Evolutionary conservation across 2,329 filamentous ascomycete genomes (phyloP).

Genomic region (Biscogniauxia mediterranea): DNA sequence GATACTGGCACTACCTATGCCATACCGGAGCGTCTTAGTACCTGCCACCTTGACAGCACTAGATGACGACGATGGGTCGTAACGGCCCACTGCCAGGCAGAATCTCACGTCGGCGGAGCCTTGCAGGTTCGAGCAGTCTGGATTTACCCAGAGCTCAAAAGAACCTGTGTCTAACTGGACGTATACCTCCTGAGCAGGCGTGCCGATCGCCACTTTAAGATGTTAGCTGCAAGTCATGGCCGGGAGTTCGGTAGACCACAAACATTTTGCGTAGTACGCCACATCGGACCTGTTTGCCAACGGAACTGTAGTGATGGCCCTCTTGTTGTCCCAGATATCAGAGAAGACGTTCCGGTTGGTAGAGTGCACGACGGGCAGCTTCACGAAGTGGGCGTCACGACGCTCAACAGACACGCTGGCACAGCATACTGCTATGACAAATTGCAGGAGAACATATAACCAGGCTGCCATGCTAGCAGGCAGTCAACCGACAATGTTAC

Average conservation of each 20-base stretch:
- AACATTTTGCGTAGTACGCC: conserved; percentile 52
- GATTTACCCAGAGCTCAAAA: conserved; percentile 63
- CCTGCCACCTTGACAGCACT: conserved; percentile 34
- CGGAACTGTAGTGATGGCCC: conserved; percentile 38
- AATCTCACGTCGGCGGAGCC: conserved; percentile 40
- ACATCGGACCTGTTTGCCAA: conserved; percentile 52
- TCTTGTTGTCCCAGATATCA: conserved; percentile 38
- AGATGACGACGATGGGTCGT: conserved; percentile 42
- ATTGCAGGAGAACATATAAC: conserved; percentile 18
- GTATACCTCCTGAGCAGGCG: conserved; percentile 50
- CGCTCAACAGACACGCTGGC: conserved; percentile 16
- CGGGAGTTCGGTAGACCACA: conserved; percentile 7
- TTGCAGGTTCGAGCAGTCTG: conserved; percentile 49
- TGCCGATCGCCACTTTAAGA: conserved; percentile 48
- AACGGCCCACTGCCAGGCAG: conserved; percentile 45
- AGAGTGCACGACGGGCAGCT: conserved; percentile 43
- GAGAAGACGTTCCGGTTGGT: conserved; percentile 40
- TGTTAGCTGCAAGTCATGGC: background rate
- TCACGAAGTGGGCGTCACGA: conserved; percentile 40
- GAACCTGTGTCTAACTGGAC: conserved; percentile 60
- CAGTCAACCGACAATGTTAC: background rate
- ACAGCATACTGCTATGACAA: conserved; percentile 23
- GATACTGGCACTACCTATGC: conserved; percentile 50
- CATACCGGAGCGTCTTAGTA: conserved; percentile 46
- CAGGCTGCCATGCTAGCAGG: conserved; percentile 1